phyloP scores from a whole-genome alignment of 1,284 basidiomycete species.

The Moesziomyces aphidis region DNA sequence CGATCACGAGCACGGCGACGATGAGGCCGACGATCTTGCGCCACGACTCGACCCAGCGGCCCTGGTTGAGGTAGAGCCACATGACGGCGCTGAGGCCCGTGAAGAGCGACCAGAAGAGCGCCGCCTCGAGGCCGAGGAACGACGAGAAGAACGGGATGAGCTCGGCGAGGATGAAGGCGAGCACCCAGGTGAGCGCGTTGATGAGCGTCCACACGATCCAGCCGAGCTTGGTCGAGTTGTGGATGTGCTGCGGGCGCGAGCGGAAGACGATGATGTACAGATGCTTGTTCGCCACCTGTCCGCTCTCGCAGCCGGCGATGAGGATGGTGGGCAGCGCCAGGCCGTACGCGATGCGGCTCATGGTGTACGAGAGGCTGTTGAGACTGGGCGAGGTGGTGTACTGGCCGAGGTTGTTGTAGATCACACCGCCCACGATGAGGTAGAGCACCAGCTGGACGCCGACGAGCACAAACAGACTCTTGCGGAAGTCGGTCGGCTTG shows the following conservation, averaged over 20 bases:
- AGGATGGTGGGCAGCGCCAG: slow-evolving; percentile 60
- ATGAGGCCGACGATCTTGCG: slow-evolving; percentile 35
- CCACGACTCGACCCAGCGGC: slow-evolving; percentile 34
- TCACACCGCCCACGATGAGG: slow-evolving; percentile 58
- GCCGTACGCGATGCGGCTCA: slow-evolving; percentile 59
- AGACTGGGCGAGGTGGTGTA: slow-evolving; percentile 61
- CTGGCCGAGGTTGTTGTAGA: slow-evolving; percentile 61
- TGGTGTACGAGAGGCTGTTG: slow-evolving; percentile 43
- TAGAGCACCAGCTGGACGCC: slow-evolving; percentile 58
- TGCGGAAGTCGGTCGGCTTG: slow-evolving; percentile 51
- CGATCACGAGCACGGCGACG: slow-evolving; percentile 60
- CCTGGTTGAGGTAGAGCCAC: slow-evolving; percentile 59
- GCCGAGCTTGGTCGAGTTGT: slow-evolving; percentile 39
- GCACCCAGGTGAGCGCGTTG: slow-evolving; percentile 56
- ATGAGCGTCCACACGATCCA: slow-evolving; percentile 57
- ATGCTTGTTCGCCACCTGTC: slow-evolving; percentile 57
- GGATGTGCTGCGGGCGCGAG: slow-evolving; percentile 44
- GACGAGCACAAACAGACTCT: slow-evolving; percentile 48
- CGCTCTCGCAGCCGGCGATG: slow-evolving; percentile 59
- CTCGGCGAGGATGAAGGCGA: slow-evolving; percentile 56
- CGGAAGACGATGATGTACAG: slow-evolving; percentile 55
- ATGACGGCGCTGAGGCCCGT: slow-evolving; percentile 45
- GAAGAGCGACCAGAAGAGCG: slow-evolving; percentile 60
- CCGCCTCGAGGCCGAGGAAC: slow-evolving; percentile 53
- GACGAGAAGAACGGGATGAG: slow-evolving; percentile 57